A percentile compares a stretch with the other conserved stretches of the same genome.
These are phyloP conservation scores for Plasmodium reichenowi DNA, from an alignment of 169 alveolate species.

Conservation along the genomic window DNA sequence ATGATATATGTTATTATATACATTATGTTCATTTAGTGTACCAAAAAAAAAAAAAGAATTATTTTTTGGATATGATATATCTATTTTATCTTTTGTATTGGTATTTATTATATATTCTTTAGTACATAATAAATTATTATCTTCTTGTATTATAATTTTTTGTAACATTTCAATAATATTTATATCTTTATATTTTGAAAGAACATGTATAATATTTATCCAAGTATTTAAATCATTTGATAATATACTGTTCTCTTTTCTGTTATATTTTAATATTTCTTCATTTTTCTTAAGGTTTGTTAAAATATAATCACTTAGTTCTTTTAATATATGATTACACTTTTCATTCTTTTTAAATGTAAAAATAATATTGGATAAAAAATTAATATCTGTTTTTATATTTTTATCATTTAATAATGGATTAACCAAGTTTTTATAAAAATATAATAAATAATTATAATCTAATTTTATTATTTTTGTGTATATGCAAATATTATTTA, in stretches of 20 bases:
- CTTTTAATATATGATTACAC: slow-evolving; percentile 14
- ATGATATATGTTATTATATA: neutral
- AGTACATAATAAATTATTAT: neutral
- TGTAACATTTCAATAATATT: slow-evolving; percentile 42
- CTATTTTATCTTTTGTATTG: neutral
- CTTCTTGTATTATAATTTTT: slow-evolving; percentile 1
- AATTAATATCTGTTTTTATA: neutral
- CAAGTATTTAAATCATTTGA: slow-evolving; percentile 25
- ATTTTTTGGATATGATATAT: neutral
- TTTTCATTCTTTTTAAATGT: slow-evolving; percentile 46
- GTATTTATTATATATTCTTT: neutral
- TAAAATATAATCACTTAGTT: slow-evolving; percentile 16
- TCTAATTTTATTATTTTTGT: slow-evolving; percentile 21
- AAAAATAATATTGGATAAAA: slow-evolving; percentile 40
- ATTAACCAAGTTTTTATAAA: slow-evolving; percentile 17
- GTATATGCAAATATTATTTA: slow-evolving; percentile 31
- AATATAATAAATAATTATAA: slow-evolving; percentile 2
- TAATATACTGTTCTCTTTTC: neutral
- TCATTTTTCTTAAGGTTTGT: neutral
- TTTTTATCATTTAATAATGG: slow-evolving; percentile 29
- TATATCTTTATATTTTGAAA: slow-evolving; percentile 33
- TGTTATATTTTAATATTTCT: neutral
- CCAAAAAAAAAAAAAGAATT: too few species aligned
- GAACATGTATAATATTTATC: slow-evolving; percentile 35
- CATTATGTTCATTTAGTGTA: neutral